phyloP scores from a whole-genome alignment of 2,329 filamentous ascomycete species.

The Didymellaceae sp. region DNA sequence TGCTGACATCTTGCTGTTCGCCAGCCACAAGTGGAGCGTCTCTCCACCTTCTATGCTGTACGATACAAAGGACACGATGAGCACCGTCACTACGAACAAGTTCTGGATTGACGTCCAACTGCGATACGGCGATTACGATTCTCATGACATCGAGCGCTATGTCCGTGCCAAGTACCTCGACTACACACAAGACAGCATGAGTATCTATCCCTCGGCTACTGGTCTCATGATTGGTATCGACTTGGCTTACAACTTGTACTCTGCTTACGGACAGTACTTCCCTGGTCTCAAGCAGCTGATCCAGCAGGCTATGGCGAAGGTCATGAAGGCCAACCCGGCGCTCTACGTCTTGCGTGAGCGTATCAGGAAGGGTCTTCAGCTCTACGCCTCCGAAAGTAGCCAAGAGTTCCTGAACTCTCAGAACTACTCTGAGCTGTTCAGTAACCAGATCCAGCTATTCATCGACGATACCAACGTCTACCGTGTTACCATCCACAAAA shows the following conservation, averaged over 20 bases:
- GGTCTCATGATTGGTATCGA: constrained; percentile 98
- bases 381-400: constrained; percentile 98
- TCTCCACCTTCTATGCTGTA: constrained; percentile 91
- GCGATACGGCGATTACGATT: constrained; percentile 97
- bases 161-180: constrained; percentile 97
- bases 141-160: constrained; percentile 97
- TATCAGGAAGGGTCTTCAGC: constrained; percentile 96
- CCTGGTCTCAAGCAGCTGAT: constrained; percentile 93
- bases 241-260: constrained; percentile 97
- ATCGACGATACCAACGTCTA: constrained; percentile 99
- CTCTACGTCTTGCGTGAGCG: constrained; percentile 95
- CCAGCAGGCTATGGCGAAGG: constrained; percentile 98
- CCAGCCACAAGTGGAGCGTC: constrained; percentile 98
- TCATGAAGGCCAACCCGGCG: constrained; percentile 99
- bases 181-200: constrained; percentile 98
- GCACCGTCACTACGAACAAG: constrained; percentile 94
- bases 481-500: constrained; percentile 99
- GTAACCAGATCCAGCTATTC: constrained; percentile 97
- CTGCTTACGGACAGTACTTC: constrained; percentile 98
- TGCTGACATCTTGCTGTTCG: constrained; percentile 94
- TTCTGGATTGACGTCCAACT: constrained; percentile 99
- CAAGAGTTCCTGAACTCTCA: constrained; percentile 99
- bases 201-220: constrained; percentile 95
- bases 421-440: constrained; percentile 99
- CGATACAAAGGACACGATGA: constrained; percentile 95